Conservation (phyloP, 305 asterid genomes). For the Striga hermonthica region DNA sequence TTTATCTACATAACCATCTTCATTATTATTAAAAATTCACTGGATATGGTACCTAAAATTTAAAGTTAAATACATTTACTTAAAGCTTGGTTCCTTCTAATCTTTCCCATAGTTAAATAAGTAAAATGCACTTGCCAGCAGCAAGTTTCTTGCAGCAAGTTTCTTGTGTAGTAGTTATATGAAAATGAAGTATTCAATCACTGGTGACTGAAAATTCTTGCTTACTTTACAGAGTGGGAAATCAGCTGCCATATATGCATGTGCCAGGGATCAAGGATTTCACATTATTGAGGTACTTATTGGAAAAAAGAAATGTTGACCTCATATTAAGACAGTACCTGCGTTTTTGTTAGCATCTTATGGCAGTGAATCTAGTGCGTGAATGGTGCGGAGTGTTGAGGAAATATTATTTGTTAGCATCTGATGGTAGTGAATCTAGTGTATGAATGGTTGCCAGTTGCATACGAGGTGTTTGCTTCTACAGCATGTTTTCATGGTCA, state of each 20-base stretch:
- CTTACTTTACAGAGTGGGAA: constrained; percentile 77
- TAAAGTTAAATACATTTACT: too few species aligned
- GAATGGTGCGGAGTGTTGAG: too few species aligned
- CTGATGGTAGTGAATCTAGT: too few species aligned
- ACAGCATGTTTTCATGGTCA: too few species aligned
- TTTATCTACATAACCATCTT: neutral
- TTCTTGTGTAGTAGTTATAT: constrained; percentile 20
- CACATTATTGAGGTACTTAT: constrained; percentile 88
- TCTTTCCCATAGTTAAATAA: constrained; percentile 16
- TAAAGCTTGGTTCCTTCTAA: neutral
- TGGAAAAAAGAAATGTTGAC: neutral
- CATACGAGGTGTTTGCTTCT: too few species aligned
- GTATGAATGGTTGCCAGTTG: too few species aligned
- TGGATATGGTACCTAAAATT: too few species aligned
- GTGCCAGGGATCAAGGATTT: constrained; percentile 96
- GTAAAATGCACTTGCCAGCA: constrained; percentile 21
- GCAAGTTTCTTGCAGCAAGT: constrained; percentile 11
- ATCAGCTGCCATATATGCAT: constrained; percentile 96
- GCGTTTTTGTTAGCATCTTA: too few species aligned
- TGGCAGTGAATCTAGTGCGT: too few species aligned
- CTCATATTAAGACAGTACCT: too few species aligned
- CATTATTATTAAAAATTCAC: too few species aligned
- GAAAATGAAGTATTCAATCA: neutral
- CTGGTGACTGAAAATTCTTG: constrained; percentile 33
- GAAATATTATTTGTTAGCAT: too few species aligned